These are phyloP conservation scores for Musa acuminata DNA, from an alignment of 176 grass and related monocot genomes.

Conservation along the genomic window DNA sequence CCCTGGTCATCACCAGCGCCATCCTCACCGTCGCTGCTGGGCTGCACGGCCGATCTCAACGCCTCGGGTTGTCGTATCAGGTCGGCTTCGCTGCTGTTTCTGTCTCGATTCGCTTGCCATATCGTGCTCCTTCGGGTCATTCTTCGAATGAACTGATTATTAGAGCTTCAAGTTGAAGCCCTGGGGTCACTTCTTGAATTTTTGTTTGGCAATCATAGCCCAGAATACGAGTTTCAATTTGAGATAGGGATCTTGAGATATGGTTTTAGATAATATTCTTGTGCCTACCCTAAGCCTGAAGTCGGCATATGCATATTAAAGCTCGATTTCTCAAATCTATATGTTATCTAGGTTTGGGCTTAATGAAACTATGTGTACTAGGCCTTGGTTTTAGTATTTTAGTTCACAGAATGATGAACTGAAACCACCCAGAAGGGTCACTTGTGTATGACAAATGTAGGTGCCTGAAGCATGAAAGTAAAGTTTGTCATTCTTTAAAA, in stretches of 20 bases:
- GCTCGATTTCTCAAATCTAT: neutral
- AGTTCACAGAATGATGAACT: neutral
- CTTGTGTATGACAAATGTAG: neutral
- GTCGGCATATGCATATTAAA: neutral
- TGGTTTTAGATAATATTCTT: neutral
- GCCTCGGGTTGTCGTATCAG: conserved; percentile 56
- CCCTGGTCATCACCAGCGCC: conserved; percentile 39
- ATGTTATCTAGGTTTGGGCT: neutral
- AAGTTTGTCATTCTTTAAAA: neutral
- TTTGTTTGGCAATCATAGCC: neutral
- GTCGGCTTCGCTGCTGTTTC: conserved; percentile 9
- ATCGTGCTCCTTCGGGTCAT: neutral
- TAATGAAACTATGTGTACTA: neutral
- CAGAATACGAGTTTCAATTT: no score
- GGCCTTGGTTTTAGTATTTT: neutral
- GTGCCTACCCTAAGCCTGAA: neutral
- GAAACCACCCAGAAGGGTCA: neutral
- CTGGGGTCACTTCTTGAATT: neutral
- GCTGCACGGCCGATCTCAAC: conserved; percentile 26
- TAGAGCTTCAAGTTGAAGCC: neutral
- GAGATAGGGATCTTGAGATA: neutral
- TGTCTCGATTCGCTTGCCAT: neutral
- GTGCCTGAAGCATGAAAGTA: neutral
- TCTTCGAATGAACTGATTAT: neutral
- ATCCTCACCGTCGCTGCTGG: conserved; percentile 49